Evolutionary conservation across 1,139 yeast genomes (phyloP), one percentile per base, ranked within the genome.

Genomic region (Geotrichum macrosporum): DNA sequence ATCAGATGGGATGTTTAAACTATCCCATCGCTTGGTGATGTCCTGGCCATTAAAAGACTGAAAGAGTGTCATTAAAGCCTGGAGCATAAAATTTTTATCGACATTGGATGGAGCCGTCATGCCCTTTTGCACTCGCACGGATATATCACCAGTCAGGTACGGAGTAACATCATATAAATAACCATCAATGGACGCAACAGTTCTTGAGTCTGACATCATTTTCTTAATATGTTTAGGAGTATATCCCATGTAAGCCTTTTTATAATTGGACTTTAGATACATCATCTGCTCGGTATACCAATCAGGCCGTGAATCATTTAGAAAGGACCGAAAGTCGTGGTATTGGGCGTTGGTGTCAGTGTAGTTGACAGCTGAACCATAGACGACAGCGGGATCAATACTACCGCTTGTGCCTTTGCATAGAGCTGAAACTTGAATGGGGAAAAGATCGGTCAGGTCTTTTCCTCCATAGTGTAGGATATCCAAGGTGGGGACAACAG

Each of bases 221-320:
- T 61, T 56, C 36, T 50, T 35, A 35, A 69, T 55, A 4, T 58
- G 61, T 47, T 61, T 57, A 5, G 63, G 63, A 1, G 73, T 66
- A 50, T 60, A 65, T 5, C 73, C 73, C 43, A 69, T 57, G 49
- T 64, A 68, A 3, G 67, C 64, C 52, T 63, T 63, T 42, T 62
- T 55, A 50, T 62, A 70, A 47, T 68, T 61, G 27, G 56, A 47
- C 41, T 67, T 63, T 52, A 69, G 55, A 42, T 56, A 62, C 35
- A 55, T 52, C 70, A 69, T 66, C 51, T 66, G 65, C 51, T 67
- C 67, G 22, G 62, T 54, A 41, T 68, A 69, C 73, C 73, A 69
- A 45, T 69, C 72, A 3, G 73, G 73, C 1, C 73, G 59, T 22
- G 64, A 68, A 46, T 69, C 73, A 41, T 65, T 60, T 5, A 61